Evolutionary conservation across 371 early-diverging fungal genomes (phyloP), one percentile per base, ranked within the genome.

Genomic region (Syncephalastrum monosporum): DNA sequence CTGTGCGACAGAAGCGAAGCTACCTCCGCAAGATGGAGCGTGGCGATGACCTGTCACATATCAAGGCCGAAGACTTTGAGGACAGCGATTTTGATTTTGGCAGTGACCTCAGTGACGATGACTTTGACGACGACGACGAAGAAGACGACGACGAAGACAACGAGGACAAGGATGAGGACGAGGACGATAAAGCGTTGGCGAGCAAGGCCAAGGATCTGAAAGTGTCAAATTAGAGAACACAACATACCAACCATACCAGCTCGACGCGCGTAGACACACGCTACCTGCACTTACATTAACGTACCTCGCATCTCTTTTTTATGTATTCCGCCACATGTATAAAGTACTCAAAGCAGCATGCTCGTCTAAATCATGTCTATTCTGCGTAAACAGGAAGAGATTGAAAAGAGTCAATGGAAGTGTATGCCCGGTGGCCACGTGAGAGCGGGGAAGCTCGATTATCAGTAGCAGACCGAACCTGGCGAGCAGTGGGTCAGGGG

Each of bases 1-100:
- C 85, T 10, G 93, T 96, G 70, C 89, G 98, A 56, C 88, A 95
- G 63, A 87, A 92, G 59, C 79, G 97, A 62, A 83, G 90, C 41
- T 92, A 90, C 58, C 67, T 91, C 55, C 74, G 96, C 27, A 90
- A 91, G 69, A 57, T 94, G 46, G 91, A 88, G 55, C 79, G 82
- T 46, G 91, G 87, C 14, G 85, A 87, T 29, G 76, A 79, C 50
- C 62, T 74, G 13, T 59, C 74, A 17, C 61, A 61, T 23, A 68
- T 74, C 49, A 65, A 69, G 4, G 55, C 50, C 15, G 71, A 71
- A 47, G 71, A 67, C 14, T 68, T 69, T 17, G 74, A 74, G 10
- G 76, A 78, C 16, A 65, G 65, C 29, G 79, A 75, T 43, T 75
- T 72, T 17, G 77, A 72, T 25, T 77, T 72, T 53, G 74, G 72